Base-by-base conservation (phyloP, 768 basidiomycete species). In the Boletales sp. region DNA sequence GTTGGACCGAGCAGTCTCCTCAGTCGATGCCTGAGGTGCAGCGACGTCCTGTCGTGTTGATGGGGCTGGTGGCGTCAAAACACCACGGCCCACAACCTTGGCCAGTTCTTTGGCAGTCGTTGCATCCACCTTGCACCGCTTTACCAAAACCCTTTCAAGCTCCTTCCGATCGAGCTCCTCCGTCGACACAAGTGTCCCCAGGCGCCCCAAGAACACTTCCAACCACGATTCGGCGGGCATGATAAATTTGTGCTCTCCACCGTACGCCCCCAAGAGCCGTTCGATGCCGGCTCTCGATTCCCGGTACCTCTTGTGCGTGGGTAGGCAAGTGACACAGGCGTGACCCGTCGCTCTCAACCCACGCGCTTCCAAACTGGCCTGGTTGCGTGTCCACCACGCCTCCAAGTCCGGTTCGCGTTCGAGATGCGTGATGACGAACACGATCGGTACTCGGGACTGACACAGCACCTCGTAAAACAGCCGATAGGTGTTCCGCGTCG, bases 381-480 rank as follows among this genome's bases (percentile, higher is more conserved):
- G 2, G 38, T 72, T 70, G 44, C 59, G 52, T 13, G 41, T 46
- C 69, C 69, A 70, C 70, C 70, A 72, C 4, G 32, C 52, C 3
- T 72, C 60, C 70, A 71, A 66, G 32, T 48, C 35, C 18, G 28
- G 12, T 31, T 69, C 67, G 2, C 61, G 50, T 44, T 74, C 75
- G 17, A 76, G 66, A 21, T 75, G 70, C 3, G 74, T 77, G 38
- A 78, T 53, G 25, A 68, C 57, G 17, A 70, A 38, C 6, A 57
- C 61, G 51, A 67, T 59, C 33, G 66, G 66, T 12, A 66, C 75
- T 19, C 55, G 7, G 15, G 60, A 52, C 41, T 54, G 62, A 51
- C 76, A 77, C 12, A 77, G 68, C 10, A 75, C 67, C 38, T 77
- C 68, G n/a, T 63, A 63, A 57, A 76, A 74, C 30, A 76, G 35